These are phyloP conservation scores for Apiospora phragmitis DNA, from an alignment of 2,329 filamentous ascomycete species.

Conservation along the genomic window DNA sequence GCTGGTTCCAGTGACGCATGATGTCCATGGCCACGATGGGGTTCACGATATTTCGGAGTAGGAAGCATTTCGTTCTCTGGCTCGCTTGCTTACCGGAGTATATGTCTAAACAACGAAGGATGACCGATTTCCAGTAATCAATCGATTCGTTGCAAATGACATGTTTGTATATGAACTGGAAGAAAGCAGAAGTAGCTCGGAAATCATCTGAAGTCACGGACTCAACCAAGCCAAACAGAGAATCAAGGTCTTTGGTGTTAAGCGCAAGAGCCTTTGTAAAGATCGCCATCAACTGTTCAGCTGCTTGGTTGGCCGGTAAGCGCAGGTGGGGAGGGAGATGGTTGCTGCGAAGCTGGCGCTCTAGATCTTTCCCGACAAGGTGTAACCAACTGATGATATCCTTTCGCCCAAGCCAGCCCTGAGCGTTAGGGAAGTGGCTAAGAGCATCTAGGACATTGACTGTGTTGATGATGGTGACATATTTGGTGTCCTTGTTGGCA, in stretches of 20 bases:
- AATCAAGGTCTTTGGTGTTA: slow-evolving; percentile 75
- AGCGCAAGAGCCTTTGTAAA: slow-evolving; percentile 78
- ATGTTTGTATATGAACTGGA: slow-evolving; percentile 79
- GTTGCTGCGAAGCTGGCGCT: slow-evolving; percentile 71
- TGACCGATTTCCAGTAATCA: slow-evolving; percentile 79
- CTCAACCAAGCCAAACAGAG: slow-evolving; percentile 82
- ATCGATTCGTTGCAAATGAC: slow-evolving; percentile 84
- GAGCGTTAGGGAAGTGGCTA: slow-evolving; percentile 63
- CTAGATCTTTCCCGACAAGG: slow-evolving; percentile 73
- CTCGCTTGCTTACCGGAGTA: slow-evolving; percentile 78
- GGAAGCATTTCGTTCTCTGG: slow-evolving; percentile 90
- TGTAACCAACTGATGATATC: slow-evolving; percentile 62
- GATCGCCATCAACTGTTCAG: slow-evolving; percentile 83
- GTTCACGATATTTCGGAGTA: slow-evolving; percentile 90
- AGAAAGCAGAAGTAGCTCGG: slow-evolving; percentile 72
- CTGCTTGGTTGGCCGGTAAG: slow-evolving; percentile 83
- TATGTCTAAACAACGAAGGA: slow-evolving; percentile 83
- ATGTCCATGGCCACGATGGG: slow-evolving; percentile 97
- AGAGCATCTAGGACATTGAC: slow-evolving; percentile 84
- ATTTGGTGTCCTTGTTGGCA: slow-evolving; percentile 69
- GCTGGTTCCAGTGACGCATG: slow-evolving; percentile 74
- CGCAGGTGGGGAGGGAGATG: slow-evolving; percentile 71
- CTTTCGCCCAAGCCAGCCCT: slow-evolving; percentile 71
- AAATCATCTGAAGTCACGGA: slow-evolving; percentile 81
- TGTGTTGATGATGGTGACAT: slow-evolving; percentile 76